phyloP scores from a whole-genome alignment of 2,329 filamentous ascomycete genomes.

The Didymella keratinophila region DNA sequence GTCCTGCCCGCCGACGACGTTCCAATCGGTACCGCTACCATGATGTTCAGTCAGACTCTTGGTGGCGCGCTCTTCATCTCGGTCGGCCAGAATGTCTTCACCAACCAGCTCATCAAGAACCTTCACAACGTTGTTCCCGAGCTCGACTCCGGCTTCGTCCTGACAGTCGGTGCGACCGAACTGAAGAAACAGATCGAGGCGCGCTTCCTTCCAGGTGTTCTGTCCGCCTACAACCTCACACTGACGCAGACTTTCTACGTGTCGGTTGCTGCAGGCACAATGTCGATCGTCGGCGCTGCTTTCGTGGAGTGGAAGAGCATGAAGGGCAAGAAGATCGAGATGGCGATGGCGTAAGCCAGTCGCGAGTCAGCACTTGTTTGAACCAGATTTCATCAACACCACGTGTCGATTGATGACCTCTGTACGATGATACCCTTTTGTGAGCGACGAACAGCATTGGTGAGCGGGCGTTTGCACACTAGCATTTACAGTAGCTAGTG shows the following conservation, averaged over 20 bases:
- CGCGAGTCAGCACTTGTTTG: constrained; percentile 12
- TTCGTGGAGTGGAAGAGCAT: constrained; percentile 72
- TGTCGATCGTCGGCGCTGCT: constrained; percentile 63
- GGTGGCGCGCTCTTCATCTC: constrained; percentile 60
- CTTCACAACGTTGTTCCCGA: constrained; percentile 49
- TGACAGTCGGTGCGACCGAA: constrained; percentile 64
- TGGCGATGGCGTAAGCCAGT: constrained; percentile 39
- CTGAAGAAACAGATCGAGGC: constrained; percentile 62
- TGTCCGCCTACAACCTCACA: constrained; percentile 69
- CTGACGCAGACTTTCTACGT: constrained; percentile 68
- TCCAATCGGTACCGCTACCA: constrained; percentile 57
- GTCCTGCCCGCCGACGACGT: constrained; percentile 54
- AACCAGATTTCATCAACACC: constrained; percentile 1
- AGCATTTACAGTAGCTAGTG: background rate
- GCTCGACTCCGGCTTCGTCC: constrained; percentile 54
- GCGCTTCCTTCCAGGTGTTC: constrained; percentile 62
- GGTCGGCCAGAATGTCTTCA: constrained; percentile 60
- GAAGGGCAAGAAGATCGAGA: constrained; percentile 63
- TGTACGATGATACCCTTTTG: constrained; percentile 28
- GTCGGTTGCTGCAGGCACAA: constrained; percentile 61
- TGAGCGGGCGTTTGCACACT: constrained; percentile 2
- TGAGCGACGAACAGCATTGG: constrained; percentile 3
- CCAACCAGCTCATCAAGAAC: constrained; percentile 57
- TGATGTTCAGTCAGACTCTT: constrained; percentile 59
- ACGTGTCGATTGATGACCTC: background rate